Conservation (phyloP, 2,329 filamentous ascomycete species). For the Stachybotrys chlorohalonatus region DNA sequence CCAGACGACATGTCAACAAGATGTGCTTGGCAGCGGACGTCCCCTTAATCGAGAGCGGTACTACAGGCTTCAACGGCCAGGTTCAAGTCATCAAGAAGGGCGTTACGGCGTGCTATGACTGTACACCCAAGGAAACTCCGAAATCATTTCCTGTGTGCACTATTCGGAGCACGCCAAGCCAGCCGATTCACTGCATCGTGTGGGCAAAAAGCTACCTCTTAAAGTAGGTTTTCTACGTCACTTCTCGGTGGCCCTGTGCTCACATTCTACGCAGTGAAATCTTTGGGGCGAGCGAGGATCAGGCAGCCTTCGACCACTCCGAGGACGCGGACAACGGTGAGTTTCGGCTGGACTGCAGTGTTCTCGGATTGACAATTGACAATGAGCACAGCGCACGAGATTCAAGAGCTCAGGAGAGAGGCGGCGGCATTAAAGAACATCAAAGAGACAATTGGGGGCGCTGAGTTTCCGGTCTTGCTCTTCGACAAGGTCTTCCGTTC, state of each 20-base stretch:
- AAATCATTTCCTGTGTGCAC: conserved; percentile 96
- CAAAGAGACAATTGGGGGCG: conserved; percentile 67
- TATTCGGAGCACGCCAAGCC: conserved; percentile 89
- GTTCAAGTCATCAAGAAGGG: conserved; percentile 95
- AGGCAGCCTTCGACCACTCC: conserved; percentile 69
- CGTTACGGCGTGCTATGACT: conserved; percentile 92
- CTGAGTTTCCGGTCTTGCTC: conserved; percentile 67
- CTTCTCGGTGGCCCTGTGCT: neutral
- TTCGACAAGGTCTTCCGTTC: conserved; percentile 90
- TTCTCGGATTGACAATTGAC: conserved; percentile 2
- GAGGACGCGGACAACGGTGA: conserved; percentile 71
- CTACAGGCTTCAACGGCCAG: conserved; percentile 94
- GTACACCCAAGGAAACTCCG: conserved; percentile 77
- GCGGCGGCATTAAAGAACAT: conserved; percentile 77
- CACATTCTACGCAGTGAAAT: conserved; percentile 48
- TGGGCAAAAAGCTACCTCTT: conserved; percentile 97
- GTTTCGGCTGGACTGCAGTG: conserved; percentile 3
- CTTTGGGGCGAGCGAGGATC: conserved; percentile 85
- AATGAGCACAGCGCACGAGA: conserved; percentile 54
- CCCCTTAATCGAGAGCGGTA: conserved; percentile 90
- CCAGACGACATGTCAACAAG: conserved; percentile 87
- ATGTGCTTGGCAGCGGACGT: conserved; percentile 93
- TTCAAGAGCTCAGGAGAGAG: conserved; percentile 78
- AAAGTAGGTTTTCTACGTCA: conserved; percentile 38
- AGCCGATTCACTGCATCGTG: conserved; percentile 97